phyloP scores from a whole-genome alignment of 2,329 filamentous ascomycete species.

The Fusarium sp. region DNA sequence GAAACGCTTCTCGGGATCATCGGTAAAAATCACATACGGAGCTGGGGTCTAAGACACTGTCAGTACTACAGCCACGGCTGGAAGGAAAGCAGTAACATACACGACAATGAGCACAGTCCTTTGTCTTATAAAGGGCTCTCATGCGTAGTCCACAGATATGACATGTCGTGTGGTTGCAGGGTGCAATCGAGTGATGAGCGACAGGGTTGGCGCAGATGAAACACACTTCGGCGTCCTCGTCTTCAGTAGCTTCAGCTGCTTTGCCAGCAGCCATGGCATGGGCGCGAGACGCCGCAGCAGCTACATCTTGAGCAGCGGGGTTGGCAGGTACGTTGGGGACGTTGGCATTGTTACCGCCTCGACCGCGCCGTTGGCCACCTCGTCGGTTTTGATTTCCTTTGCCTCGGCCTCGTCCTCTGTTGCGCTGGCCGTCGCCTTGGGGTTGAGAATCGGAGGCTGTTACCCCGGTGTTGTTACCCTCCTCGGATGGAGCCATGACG shows the following conservation, averaged over 20 bases:
- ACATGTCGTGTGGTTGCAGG: constrained; percentile 96
- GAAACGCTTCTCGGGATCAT: constrained; percentile 82
- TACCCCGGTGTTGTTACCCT: constrained; percentile 20
- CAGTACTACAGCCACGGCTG: constrained; percentile 15
- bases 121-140: constrained; percentile 94
- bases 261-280: constrained; percentile 48
- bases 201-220: constrained; percentile 97
- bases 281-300: constrained; percentile 51
- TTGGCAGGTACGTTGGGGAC: constrained; percentile 38
- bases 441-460: constrained; percentile 36
- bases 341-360: constrained; percentile 43
- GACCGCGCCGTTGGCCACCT: constrained; percentile 50
- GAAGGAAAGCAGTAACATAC: constrained; percentile 61
- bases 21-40: constrained; percentile 90
- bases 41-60: constrained; percentile 68
- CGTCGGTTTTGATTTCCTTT: constrained; percentile 52
- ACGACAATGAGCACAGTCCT: constrained; percentile 95
- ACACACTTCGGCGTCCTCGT: constrained; percentile 83
- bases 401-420: constrained; percentile 58
- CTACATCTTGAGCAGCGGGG: constrained; percentile 49
- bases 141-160: constrained; percentile 94
- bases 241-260: constrained; percentile 47
- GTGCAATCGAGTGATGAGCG: constrained; percentile 86
- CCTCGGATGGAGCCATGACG: constrained; percentile 38
- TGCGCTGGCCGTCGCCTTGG: constrained; percentile 46